Conservation (phyloP, 805 yeast species). For the Suhomyces pyralidae region DNA sequence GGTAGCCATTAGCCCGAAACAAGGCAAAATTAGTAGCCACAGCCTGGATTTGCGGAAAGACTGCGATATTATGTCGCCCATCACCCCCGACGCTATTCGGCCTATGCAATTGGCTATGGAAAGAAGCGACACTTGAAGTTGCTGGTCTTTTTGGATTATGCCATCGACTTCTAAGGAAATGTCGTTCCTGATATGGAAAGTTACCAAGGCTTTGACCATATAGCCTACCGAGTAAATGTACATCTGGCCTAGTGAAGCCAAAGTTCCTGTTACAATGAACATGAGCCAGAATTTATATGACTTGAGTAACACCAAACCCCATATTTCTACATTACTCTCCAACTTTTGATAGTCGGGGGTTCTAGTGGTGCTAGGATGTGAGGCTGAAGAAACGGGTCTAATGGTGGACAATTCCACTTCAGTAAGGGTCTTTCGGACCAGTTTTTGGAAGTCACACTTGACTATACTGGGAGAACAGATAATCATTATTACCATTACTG, state of each 20-base stretch:
- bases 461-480: conserved; percentile 49
- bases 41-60: conserved; percentile 46
- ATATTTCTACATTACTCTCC: neutral
- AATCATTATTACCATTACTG: conserved; percentile 39
- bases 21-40: conserved; percentile 54
- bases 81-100: conserved; percentile 57
- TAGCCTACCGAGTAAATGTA: conserved; percentile 47
- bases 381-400: neutral
- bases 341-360: conserved; percentile 4
- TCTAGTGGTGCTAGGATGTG: conserved; percentile 3
- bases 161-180: conserved; percentile 19
- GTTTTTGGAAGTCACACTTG: conserved; percentile 35
- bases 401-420: conserved; percentile 1
- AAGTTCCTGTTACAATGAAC: conserved; percentile 34
- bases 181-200: conserved; percentile 9
- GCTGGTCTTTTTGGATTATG: conserved; percentile 55
- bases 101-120: conserved; percentile 69
- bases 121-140: conserved; percentile 67
- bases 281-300: conserved; percentile 37
- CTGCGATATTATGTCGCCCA: conserved; percentile 59
- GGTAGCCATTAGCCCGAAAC: conserved; percentile 43
- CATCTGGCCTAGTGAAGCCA: conserved; percentile 47
- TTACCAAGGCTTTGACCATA: conserved; percentile 40
- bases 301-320: conserved; percentile 18
- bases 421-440: neutral